Percentiles rank a stretch among this genome's conserved stretches.
These are phyloP conservation scores for Trichoderma sp. DNA, from an alignment of 2,329 filamentous ascomycete species.

Conservation along the genomic window DNA sequence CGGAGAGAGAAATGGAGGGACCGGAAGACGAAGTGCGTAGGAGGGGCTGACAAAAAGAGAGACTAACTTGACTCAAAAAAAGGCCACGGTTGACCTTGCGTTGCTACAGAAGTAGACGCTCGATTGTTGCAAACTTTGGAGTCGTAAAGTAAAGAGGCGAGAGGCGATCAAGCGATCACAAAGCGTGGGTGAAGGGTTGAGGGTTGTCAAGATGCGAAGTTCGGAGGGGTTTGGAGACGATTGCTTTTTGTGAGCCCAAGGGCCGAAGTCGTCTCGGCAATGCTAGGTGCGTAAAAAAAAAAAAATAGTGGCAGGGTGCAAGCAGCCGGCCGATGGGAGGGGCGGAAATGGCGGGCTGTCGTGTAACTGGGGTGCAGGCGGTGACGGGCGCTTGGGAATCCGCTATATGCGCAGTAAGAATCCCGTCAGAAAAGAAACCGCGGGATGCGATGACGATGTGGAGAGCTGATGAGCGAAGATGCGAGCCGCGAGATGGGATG, in stretches of 20 bases:
- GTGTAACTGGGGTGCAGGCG: slow-evolving; percentile 27
- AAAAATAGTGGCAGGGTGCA: slow-evolving; percentile 14
- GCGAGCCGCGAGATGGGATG: not conserved
- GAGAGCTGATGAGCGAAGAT: slow-evolving; percentile 9
- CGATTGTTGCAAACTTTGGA: not conserved
- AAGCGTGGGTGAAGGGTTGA: not conserved
- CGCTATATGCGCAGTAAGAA: slow-evolving; percentile 14
- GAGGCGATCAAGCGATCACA: not conserved
- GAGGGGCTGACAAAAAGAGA: slow-evolving; percentile 18
- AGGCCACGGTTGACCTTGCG: slow-evolving; percentile 5
- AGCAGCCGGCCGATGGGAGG: slow-evolving; percentile 8
- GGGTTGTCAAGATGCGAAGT: slow-evolving; percentile 1
- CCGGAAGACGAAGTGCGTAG: not conserved
- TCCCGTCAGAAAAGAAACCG: not conserved
- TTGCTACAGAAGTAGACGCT: not conserved
- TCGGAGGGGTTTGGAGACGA: slow-evolving; percentile 18
- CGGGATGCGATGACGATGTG: slow-evolving; percentile 13
- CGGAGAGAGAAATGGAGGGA: slow-evolving; percentile 9
- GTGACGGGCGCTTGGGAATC: slow-evolving; percentile 26
- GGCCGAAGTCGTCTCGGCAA: slow-evolving; percentile 9
- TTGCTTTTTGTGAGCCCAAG: slow-evolving; percentile 22
- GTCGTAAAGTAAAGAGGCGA: not conserved
- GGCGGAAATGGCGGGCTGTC: slow-evolving; percentile 24
- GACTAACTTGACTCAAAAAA: slow-evolving; percentile 18
- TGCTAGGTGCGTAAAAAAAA: not conserved